phyloP scores from a whole-genome alignment of 2,329 filamentous ascomycete species.

The Penicillium brasilianum region DNA sequence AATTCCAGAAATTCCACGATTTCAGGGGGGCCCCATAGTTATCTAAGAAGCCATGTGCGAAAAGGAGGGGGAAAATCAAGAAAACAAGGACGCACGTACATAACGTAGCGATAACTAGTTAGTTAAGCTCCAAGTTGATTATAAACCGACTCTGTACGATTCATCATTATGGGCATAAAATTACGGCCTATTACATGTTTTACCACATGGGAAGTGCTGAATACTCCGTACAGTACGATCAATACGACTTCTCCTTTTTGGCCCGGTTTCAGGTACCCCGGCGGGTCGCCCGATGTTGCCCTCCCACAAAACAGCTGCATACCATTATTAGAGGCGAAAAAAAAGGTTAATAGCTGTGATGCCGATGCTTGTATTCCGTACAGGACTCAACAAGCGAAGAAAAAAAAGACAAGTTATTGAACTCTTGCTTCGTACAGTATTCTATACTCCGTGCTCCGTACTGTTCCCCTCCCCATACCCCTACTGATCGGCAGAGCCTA shows the following conservation, averaged over 20 bases:
- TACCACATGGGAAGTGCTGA: background rate
- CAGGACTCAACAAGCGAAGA: background rate
- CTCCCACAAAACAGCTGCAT: background rate
- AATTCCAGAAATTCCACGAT: slow-evolving; percentile 30
- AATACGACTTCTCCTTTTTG: slow-evolving; percentile 1
- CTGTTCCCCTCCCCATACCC: slow-evolving; percentile 4
- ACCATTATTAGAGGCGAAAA: background rate
- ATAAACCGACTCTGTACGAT: background rate
- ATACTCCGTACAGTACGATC: background rate
- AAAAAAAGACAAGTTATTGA: background rate
- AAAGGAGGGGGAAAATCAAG: background rate
- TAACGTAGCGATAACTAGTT: no score
- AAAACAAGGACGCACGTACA: background rate
- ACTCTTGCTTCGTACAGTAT: background rate
- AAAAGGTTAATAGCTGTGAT: background rate
- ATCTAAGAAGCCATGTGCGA: slow-evolving; percentile 8
- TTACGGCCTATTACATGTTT: background rate
- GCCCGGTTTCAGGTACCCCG: slow-evolving; percentile 8
- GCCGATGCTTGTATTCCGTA: background rate
- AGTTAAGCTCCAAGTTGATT: background rate
- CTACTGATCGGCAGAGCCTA: slow-evolving; percentile 13
- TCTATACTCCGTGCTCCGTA: background rate
- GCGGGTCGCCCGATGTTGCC: slow-evolving; percentile 1
- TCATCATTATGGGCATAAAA: background rate
- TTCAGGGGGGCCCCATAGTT: slow-evolving; percentile 19